These are phyloP conservation scores for Chrysosporium queenslandicum DNA, from an alignment of 2,329 filamentous ascomycete genomes.

Conservation along the genomic window DNA sequence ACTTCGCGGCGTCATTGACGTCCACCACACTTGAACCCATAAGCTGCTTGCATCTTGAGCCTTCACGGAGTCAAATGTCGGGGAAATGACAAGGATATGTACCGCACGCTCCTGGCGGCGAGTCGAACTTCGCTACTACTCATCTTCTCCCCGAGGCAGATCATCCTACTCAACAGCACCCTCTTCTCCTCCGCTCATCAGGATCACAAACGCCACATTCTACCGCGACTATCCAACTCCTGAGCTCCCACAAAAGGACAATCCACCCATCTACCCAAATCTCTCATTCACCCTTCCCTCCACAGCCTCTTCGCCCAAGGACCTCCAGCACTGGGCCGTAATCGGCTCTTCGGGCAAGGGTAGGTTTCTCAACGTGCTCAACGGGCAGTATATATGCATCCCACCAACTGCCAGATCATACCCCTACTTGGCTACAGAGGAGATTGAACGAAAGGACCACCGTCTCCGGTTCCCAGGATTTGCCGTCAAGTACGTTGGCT, in stretches of 20 bases:
- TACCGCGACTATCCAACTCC: slow-evolving; percentile 62
- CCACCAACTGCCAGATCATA: slow-evolving; percentile 68
- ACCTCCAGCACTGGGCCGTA: slow-evolving; percentile 65
- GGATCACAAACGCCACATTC: slow-evolving; percentile 70
- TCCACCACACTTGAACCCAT: too few relatives aligned
- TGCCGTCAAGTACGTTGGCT: slow-evolving; percentile 84
- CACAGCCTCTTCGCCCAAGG: not conserved
- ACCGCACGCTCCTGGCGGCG: not conserved
- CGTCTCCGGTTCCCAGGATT: slow-evolving; percentile 49
- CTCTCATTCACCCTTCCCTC: slow-evolving; percentile 58
- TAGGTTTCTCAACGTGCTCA: slow-evolving; percentile 67
- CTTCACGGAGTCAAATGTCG: too few relatives aligned
- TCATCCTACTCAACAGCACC: slow-evolving; percentile 17
- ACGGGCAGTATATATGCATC: slow-evolving; percentile 63
- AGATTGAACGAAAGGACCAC: slow-evolving; percentile 44
- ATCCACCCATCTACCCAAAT: slow-evolving; percentile 62
- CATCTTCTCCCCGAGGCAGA: slow-evolving; percentile 1
- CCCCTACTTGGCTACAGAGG: slow-evolving; percentile 61
- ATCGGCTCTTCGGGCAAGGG: slow-evolving; percentile 74
- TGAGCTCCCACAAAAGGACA: slow-evolving; percentile 40
- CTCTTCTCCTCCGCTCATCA: slow-evolving; percentile 49
- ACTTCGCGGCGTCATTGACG: too few relatives aligned
- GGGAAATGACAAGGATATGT: not conserved
- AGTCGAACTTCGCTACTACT: not conserved
- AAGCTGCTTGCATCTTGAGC: too few relatives aligned